Conservation (phyloP, 2,329 filamentous ascomycete genomes). For the Diaporthe caulivora region DNA sequence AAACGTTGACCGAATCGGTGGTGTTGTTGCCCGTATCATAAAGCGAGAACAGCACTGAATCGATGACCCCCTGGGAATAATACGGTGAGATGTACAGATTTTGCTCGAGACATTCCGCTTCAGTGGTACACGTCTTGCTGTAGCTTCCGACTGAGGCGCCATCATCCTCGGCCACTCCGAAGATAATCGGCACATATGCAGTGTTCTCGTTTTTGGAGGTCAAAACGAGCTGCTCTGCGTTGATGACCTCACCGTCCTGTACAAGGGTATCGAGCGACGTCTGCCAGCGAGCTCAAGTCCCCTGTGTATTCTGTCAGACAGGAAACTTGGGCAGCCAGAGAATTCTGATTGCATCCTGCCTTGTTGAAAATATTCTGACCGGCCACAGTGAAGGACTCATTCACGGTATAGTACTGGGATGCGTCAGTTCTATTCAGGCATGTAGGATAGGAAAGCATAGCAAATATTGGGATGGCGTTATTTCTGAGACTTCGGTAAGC, state of each 20-base stretch:
- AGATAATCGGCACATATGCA: conserved; percentile 7
- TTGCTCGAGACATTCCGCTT: conserved; percentile 9
- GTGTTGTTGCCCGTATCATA: conserved; percentile 3
- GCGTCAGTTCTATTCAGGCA: not conserved
- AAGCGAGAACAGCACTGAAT: not conserved
- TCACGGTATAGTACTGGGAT: not conserved
- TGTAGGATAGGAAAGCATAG: not conserved
- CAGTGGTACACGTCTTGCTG: conserved; percentile 17
- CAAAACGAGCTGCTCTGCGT: conserved; percentile 14
- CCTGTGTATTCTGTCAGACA: not conserved
- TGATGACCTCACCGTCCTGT: not conserved
- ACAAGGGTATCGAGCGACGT: conserved; percentile 1
- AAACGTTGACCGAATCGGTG: conserved; percentile 9
- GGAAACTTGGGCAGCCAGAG: conserved; percentile 1
- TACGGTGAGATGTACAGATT: conserved; percentile 9
- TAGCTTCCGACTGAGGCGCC: conserved; percentile 20
- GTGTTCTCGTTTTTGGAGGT: conserved; percentile 5
- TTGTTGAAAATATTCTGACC: conserved; percentile 15
- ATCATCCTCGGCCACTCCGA: not conserved
- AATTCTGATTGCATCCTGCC: conserved; percentile 14
- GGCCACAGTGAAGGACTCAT: conserved; percentile 1
- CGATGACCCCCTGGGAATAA: not conserved
- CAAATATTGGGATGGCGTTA: not conserved
- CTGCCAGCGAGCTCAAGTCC: conserved; percentile 8
- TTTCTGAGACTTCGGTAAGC: not conserved